A percentile compares a stretch with the other conserved stretches of the same genome.
phyloP scores from a whole-genome alignment of 1,284 basidiomycete species.

The Ganoderma meredithae region DNA sequence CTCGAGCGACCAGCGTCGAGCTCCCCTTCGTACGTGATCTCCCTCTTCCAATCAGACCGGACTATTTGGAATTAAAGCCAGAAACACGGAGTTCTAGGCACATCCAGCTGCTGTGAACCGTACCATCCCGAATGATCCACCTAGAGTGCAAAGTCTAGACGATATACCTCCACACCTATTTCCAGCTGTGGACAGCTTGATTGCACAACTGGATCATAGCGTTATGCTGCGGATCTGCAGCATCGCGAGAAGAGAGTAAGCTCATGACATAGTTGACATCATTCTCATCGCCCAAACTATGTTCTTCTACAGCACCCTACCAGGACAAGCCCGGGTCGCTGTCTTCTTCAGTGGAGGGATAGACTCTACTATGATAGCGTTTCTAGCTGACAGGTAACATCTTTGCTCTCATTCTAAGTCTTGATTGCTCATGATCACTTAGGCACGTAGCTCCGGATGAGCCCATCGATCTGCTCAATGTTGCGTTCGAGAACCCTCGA shows the following conservation, averaged over 20 bases:
- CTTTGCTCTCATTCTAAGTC: not conserved
- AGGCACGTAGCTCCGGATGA: slow-evolving; percentile 78
- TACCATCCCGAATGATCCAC: slow-evolving; percentile 50
- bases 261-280: slow-evolving; percentile 11
- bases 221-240: slow-evolving; percentile 66
- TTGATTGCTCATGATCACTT: not conserved
- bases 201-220: slow-evolving; percentile 62
- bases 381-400: slow-evolving; percentile 74
- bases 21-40: slow-evolving; percentile 21
- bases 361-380: slow-evolving; percentile 88
- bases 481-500: slow-evolving; percentile 94
- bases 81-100: slow-evolving; percentile 47
- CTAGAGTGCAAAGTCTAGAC: slow-evolving; percentile 34
- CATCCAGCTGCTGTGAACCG: slow-evolving; percentile 54
- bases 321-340: slow-evolving; percentile 69
- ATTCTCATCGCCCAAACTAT: not conserved
- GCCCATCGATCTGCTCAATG: slow-evolving; percentile 94
- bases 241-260: slow-evolving; percentile 56
- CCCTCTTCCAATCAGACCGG: not conserved
- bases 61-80: not conserved
- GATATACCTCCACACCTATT: slow-evolving; percentile 54
- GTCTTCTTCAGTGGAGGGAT: slow-evolving; percentile 97
- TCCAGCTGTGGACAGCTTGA: slow-evolving; percentile 57
- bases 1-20: not conserved
- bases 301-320: slow-evolving; percentile 23